Percentiles rank a stretch among this genome's conserved stretches.
Conservation (phyloP, 306 rosid species). For the Prosopis cineraria region DNA sequence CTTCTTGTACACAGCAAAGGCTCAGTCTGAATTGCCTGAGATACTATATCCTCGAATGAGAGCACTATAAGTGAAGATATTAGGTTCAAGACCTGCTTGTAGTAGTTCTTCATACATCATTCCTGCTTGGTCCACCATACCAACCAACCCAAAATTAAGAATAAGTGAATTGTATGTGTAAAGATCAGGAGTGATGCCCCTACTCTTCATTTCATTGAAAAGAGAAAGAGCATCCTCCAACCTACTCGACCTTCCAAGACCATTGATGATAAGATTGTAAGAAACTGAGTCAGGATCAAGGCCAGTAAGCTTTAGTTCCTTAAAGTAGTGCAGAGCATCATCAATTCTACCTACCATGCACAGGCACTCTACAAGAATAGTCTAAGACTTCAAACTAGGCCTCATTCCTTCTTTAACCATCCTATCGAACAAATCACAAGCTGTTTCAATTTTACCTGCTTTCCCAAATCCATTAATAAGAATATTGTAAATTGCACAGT, state of each 20-base stretch:
- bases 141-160: constrained; percentile 76
- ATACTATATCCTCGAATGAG: constrained; percentile 81
- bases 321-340: constrained; percentile 74
- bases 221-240: constrained; percentile 74
- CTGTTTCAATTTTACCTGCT: constrained; percentile 65
- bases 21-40: constrained; percentile 71
- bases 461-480: constrained; percentile 92
- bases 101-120: constrained; percentile 76
- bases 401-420: constrained; percentile 86
- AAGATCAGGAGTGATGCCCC: constrained; percentile 77
- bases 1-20: constrained; percentile 77
- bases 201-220: constrained; percentile 70
- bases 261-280: constrained; percentile 76
- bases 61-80: constrained; percentile 91
- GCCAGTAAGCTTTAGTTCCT: constrained; percentile 80
- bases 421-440: constrained; percentile 64
- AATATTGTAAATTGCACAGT: constrained; percentile 81
- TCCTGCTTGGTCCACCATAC: constrained; percentile 82
- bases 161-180: constrained; percentile 81
- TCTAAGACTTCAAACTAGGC: constrained; percentile 85
- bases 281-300: constrained; percentile 74
- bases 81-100: constrained; percentile 76
- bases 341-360: constrained; percentile 72
- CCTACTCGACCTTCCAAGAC: constrained; percentile 76
- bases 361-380: constrained; percentile 82